Percentiles rank a stretch among this genome's conserved stretches.
These are phyloP conservation scores for Curvularia hawaiiensis DNA, from an alignment of 2,329 filamentous ascomycete species.

Conservation along the genomic window DNA sequence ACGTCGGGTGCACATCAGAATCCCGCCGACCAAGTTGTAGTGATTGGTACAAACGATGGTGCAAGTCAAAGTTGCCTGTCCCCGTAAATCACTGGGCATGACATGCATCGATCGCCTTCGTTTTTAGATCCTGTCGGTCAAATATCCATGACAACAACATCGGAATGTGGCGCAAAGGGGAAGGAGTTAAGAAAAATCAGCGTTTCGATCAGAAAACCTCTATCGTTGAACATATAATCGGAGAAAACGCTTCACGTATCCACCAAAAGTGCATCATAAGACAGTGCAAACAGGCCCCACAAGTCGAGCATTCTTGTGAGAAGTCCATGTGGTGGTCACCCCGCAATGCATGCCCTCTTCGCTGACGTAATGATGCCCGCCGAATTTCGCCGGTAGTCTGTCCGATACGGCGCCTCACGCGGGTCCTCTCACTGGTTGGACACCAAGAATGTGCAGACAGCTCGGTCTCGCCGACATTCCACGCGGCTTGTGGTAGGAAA, in stretches of 20 bases:
- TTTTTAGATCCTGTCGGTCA: neutral
- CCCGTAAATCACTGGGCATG: neutral
- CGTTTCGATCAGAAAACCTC: neutral
- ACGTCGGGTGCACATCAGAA: neutral
- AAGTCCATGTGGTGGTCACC: constrained; percentile 16
- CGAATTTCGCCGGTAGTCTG: constrained; percentile 30
- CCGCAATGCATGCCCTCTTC: constrained; percentile 20
- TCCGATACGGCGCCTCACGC: constrained; percentile 18
- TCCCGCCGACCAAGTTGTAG: neutral
- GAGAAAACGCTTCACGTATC: neutral
- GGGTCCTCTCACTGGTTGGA: constrained; percentile 9
- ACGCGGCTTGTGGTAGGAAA: constrained; percentile 2
- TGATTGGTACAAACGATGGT: neutral
- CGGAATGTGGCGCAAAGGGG: neutral
- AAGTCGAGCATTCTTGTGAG: constrained; percentile 9
- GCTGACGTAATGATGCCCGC: constrained; percentile 29
- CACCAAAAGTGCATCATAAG: neutral
- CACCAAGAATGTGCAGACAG: neutral
- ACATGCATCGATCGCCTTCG: neutral
- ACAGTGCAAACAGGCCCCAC: constrained; percentile 1
- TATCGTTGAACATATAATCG: neutral
- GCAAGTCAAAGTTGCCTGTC: neutral
- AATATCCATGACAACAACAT: neutral
- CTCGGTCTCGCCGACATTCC: constrained; percentile 4
- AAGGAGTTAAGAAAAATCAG: neutral